Base-by-base conservation (phyloP, 177 flowering plant genomes). In the Vitis hybrid region DNA sequence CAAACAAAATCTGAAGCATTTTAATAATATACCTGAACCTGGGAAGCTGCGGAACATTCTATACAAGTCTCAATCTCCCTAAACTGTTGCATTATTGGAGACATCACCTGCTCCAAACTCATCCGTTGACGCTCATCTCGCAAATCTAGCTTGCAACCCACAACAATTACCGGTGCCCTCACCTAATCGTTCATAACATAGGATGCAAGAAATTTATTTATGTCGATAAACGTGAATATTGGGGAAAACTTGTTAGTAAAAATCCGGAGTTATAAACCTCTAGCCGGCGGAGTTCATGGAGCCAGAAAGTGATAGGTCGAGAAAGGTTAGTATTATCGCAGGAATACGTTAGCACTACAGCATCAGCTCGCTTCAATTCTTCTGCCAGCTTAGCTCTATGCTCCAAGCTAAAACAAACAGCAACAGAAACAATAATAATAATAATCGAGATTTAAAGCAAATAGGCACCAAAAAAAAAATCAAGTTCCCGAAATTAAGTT, bases 321-420 rank as follows among this genome's bases (percentile, higher is more conserved):
- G 3, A 20, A 53, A 73, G 34, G 10, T 62, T 45, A 16, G 62
- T 45, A 6, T 58, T 67, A 73, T 73, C 76, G 31, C 76, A 73
- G 0, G 76, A 71, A 58, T 73, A 73, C 19, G 76, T 73, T 48
- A 73, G 14, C 39, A 73, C 68, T 45, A 73, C 66, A 20, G 65
- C 71, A 73, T 73, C 71, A 11, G 76, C 76, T 3, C 71, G 67
- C 55, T 31, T 54, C 71, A 82, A 61, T 59, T 82, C 85, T 55
- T 80, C 85, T 22, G 29, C 49, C 19, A 78, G 73, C 77, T 72
- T 82, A 26, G 67, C 74, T 57, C 69, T 71, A 69, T 51, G 68
- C 70, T 79, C 82, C 62, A 71, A 51, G 69, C 82, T 79, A 61
- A 13, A 14, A 12, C 4, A 53, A 57, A 66, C 51, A 50, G 18